Evolutionary conservation across 2,329 filamentous ascomycete genomes (phyloP).

Genomic region (Aspergillus spinulosporus): DNA sequence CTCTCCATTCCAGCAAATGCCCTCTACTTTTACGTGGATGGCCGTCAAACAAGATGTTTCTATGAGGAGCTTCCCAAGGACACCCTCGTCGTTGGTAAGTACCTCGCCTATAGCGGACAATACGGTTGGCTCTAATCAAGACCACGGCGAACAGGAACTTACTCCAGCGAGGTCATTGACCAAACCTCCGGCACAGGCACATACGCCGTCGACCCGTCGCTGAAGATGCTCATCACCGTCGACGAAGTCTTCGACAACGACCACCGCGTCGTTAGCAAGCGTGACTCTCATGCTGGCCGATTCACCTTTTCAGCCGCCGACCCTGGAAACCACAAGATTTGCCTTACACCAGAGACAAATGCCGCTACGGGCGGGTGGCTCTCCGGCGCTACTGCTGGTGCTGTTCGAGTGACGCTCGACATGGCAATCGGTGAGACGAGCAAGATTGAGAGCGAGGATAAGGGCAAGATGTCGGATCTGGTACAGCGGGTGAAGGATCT

Average conservation of each 20-base stretch:
- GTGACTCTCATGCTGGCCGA: conserved; percentile 71
- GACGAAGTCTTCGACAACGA: conserved; percentile 97
- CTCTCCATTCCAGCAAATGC: conserved; percentile 68
- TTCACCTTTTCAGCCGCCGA: conserved; percentile 97
- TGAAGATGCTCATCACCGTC: conserved; percentile 87
- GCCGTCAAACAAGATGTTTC: conserved; percentile 86
- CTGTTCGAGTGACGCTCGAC: conserved; percentile 82
- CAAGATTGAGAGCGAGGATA: conserved; percentile 90
- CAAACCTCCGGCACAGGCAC: conserved; percentile 56
- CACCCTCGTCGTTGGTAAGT: conserved; percentile 83
- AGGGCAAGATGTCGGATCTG: conserved; percentile 87
- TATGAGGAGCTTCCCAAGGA: conserved; percentile 98
- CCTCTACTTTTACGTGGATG: conserved; percentile 95
- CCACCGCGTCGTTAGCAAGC: conserved; percentile 90
- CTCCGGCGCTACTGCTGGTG: conserved; percentile 65
- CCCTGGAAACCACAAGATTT: conserved; percentile 92
- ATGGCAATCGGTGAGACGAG: conserved; percentile 92
- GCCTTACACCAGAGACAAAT: conserved; percentile 81
- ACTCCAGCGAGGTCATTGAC: conserved; percentile 81
- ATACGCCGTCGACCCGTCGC: conserved; percentile 71
- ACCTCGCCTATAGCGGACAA: not conserved
- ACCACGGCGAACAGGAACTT: conserved; percentile 62
- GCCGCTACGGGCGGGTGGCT: conserved; percentile 72
- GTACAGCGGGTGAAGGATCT: conserved; percentile 85
- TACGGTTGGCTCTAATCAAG: no score